A percentile compares a stretch with the other conserved stretches of the same genome.
phyloP scores from a whole-genome alignment of 768 basidiomycete genomes.

The Phaeotremella fagi region DNA sequence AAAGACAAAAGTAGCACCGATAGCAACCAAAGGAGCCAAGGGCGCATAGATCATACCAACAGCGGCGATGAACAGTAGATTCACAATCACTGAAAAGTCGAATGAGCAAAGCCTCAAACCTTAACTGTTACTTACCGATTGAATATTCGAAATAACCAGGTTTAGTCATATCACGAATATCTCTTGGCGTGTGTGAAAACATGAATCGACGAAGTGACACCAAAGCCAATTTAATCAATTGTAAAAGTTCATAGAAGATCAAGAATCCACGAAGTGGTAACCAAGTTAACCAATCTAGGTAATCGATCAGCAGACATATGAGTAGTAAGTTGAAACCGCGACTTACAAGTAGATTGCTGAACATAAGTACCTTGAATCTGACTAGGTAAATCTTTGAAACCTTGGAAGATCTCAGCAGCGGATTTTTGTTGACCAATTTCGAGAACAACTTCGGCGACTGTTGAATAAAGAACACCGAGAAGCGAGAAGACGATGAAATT shows the following conservation, averaged over 20 bases:
- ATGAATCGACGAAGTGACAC: constrained; percentile 43
- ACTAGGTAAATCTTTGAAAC: constrained; percentile 36
- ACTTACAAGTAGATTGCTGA: constrained; percentile 56
- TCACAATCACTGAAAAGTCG: constrained; percentile 47
- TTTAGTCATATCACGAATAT: constrained; percentile 48
- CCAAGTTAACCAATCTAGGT: constrained; percentile 87
- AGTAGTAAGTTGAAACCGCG: background rate
- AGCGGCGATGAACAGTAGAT: constrained; percentile 75
- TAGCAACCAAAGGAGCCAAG: constrained; percentile 79
- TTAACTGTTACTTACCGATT: constrained; percentile 10
- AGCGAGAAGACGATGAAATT: constrained; percentile 92
- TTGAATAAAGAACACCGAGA: constrained; percentile 74
- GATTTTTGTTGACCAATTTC: constrained; percentile 55
- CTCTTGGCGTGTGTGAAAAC: constrained; percentile 49
- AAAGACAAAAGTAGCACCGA: constrained; percentile 77
- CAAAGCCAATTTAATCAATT: constrained; percentile 76
- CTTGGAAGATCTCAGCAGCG: constrained; percentile 53
- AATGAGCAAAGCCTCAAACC: constrained; percentile 41
- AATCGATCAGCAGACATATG: background rate
- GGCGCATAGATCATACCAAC: constrained; percentile 93
- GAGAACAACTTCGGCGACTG: constrained; percentile 50
- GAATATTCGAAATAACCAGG: constrained; percentile 34
- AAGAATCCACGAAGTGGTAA: constrained; percentile 96
- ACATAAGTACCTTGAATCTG: constrained; percentile 82
- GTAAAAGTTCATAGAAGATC: constrained; percentile 88